Base-by-base conservation (phyloP, 768 basidiomycete species). In the Phanerochaete sordida region DNA sequence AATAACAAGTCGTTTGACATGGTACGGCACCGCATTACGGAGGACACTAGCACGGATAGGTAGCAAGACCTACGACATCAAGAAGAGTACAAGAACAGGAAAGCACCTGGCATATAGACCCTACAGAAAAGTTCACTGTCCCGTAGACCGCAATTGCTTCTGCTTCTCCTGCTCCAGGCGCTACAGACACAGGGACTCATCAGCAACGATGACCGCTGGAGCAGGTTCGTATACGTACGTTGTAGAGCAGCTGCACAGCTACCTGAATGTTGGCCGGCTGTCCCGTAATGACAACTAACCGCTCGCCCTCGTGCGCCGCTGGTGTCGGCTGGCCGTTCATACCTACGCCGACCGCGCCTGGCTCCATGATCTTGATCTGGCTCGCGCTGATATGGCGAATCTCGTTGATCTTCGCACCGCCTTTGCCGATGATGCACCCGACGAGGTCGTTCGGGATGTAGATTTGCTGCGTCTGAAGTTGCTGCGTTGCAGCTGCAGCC, bases 311-410 rank as follows among this genome's bases (percentile, higher is more conserved):
- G 31, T 85, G 84, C 33, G 88, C 89, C 39, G 87, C 81, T 26
- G 90, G 86, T 16, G 84, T 85, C 26, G 90, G 85, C 21, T 84
- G 86, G 16, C 88, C 90, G 58, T 87, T 86, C 68, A 84, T 73
- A 19, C 85, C 85, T 3, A 83, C 81, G 27, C 84, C 85, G 7
- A 81, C 81, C 12, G 92, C 92, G 52, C 94, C 95, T 33, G 96
- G 95, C 67, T 99, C 97, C 89, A 96, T 97, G 56, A 99, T 98
- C 76, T 97, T 94, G 74, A 99, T 98, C 68, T 95, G 89, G 73
- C 95, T 96, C 27, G 90, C 90, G 64, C 93, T 95, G 84, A 93
- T 90, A 64, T 93, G 87, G 65, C 97, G 83, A 64, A 99, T 97
- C 76, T 99, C 97, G 69, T 98, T 98, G 79, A 99, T 99, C 77